Evolutionary conservation across 2,329 filamentous ascomycete genomes (phyloP), one percentile per base, ranked within the genome.

Genomic region (Rosellinia necatrix): DNA sequence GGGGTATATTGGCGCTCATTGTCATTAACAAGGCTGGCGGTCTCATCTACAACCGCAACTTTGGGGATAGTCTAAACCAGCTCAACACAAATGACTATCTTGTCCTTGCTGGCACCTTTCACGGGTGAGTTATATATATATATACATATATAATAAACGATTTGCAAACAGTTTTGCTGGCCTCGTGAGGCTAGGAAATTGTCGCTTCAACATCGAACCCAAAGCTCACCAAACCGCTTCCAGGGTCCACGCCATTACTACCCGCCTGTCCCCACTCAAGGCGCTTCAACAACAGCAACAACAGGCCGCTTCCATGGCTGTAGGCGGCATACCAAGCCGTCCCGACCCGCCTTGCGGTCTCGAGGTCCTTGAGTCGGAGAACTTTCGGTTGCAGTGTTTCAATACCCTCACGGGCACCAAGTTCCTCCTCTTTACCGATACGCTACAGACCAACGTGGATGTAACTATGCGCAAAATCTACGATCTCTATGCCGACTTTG

Each of bases 11-110:
- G 75, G 87, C 92, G 56, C 88, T 99, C 70, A 92, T 97, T 73
- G 89, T 99, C 73, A 96, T 99, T 80, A 97, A 97, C 81, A 99
- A 99, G 82, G 92, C 94, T 63, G 94, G 92, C 58, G 94, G 94
- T 67, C 83, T 99, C 50, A 88, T 99, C 75, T 99, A 96, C 81
- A 93, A 97, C 76, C 91, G 92, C 67, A 90, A 91, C 70, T 97
- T 99, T 74, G 87, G 92, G 68, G 86, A 93, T 38, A 89, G 84
- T 41, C 83, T 99, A 57, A 90, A 90, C 73, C 91, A 93, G 72
- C 87, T 99, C 66, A 90, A 85, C 65, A 93, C 91, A 66, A 99
- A 99, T 73, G 94, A 99, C 80, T 96, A 96, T 71, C 88, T 99
- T 27, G 93, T 97, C 65, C 85, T 99, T 24, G 94, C 94, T 6